These are phyloP conservation scores for Erigeron canadensis DNA, from an alignment of 129 eudicot species.

Conservation along the genomic window DNA sequence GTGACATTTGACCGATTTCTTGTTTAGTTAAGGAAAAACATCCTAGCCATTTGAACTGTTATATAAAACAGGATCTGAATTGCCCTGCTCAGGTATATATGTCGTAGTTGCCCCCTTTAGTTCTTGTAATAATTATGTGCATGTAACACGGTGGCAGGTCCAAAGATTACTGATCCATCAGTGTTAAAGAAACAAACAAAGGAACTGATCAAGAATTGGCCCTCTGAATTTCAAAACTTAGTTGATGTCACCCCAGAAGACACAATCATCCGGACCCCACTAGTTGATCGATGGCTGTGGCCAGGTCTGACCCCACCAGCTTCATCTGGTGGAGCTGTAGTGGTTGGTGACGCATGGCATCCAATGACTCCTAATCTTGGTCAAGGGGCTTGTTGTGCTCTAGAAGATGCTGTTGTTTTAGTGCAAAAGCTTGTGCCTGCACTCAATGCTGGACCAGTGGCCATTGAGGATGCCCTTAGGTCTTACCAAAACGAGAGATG, in stretches of 20 bases:
- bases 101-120: no score
- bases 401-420: conserved; percentile 84
- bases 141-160: conserved; percentile 59
- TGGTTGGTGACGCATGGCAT: conserved; percentile 99
- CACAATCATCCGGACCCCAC: conserved; percentile 64
- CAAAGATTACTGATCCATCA: conserved; percentile 76
- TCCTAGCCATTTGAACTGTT: no score
- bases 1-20: no score
- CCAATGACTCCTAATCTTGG: conserved; percentile 99
- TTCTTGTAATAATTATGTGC: conserved; percentile 2
- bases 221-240: conserved; percentile 56
- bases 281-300: conserved; percentile 94
- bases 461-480: conserved; percentile 60
- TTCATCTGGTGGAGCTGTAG: conserved; percentile 59
- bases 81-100: no score
- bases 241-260: conserved; percentile 64
- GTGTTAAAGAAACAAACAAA: conserved; percentile 56
- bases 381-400: conserved; percentile 97
- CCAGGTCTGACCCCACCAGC: conserved; percentile 73
- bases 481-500: conserved; percentile 69
- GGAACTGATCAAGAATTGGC: conserved; percentile 61
- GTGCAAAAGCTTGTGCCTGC: conserved; percentile 58
- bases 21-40: no score
- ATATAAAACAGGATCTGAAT: no score
- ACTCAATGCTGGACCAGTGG: conserved; percentile 39